phyloP scores from a whole-genome alignment of 345 rosid species.

The Syzygium oleosum region DNA sequence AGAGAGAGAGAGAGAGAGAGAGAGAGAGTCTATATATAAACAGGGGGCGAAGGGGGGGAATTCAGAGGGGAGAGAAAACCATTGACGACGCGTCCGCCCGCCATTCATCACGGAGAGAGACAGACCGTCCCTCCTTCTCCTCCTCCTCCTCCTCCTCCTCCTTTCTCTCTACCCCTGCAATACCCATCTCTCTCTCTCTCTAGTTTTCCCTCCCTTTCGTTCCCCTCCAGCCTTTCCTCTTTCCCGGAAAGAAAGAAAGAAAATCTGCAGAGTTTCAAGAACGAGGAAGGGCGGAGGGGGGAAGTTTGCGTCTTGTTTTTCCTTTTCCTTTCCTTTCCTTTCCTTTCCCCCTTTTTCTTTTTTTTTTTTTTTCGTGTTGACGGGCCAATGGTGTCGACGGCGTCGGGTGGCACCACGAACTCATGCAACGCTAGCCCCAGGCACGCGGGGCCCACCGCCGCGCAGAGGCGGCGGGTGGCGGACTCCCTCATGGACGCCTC shows the following conservation, averaged over 20 bases:
- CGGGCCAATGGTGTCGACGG: slow-evolving; percentile 22
- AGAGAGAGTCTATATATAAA: background rate
- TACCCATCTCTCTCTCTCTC: background rate
- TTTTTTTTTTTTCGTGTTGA: background rate
- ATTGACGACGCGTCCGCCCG: background rate
- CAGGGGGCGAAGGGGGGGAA: background rate
- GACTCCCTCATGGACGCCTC: slow-evolving; percentile 15
- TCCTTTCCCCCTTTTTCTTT: too few relatives aligned
- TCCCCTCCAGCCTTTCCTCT: background rate
- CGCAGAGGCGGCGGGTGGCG: slow-evolving; percentile 70
- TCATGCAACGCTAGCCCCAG: slow-evolving; percentile 41
- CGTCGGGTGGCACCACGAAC: slow-evolving; percentile 46
- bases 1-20: background rate
- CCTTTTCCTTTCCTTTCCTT: too few relatives aligned
- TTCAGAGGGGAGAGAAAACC: background rate
- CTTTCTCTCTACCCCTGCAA: background rate
- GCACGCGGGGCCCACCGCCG: slow-evolving; percentile 28
- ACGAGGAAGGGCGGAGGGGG: background rate
- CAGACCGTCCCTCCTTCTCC: too few relatives aligned
- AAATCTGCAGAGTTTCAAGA: background rate
- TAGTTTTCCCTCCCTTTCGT: background rate
- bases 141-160: background rate
- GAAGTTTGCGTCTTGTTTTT: background rate
- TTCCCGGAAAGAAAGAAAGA: background rate
- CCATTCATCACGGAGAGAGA: background rate